Evolutionary conservation across 768 basidiomycete genomes (phyloP), one percentile per base, ranked within the genome.

Genomic region (Kwoniella dejecticola): DNA sequence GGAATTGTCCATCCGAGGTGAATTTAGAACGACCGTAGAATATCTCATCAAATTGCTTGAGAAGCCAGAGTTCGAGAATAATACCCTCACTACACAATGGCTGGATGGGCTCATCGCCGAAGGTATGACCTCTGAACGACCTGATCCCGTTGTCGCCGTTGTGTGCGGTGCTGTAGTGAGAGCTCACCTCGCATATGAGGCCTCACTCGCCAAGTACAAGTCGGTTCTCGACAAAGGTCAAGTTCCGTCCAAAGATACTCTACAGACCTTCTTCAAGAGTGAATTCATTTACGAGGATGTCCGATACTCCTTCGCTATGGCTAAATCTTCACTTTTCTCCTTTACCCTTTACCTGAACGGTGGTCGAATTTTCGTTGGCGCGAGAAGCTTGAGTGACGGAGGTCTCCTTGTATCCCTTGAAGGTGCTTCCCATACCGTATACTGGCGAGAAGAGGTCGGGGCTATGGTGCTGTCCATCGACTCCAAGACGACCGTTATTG

Each of bases 331-430:
- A 5, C 83, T 84, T 52, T 91, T 87, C 46, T 83, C 85, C 4
- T 99, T 94, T 91, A 91, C 91, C 1, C 86, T 99, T 45, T 99
- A 91, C 82, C 84, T 99, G 69, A 98, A 99, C 73, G 96, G 96
- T 64, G 92, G 91, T 4, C 85, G 90, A 56, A 94, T 91, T 15
- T 83, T 89, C 81, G 91, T 98, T 33, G 95, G 92, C 30, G 90
- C 90, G 31, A 87, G 95, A 44, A 87, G 91, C 45, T 84, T 99
- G 54, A 93, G 91, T 48, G 96, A 97, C 73, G 95, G 95, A 48
- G 96, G 96, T 65, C 83, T 99, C 29, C 85, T 99, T 62, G 85
- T 98, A 61, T 83, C 91, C 27, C 84, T 99, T 61, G 90, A 94
- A 72, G 95, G 91, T 57, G 89, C 89, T 76, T 94, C 92, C 78